A percentile compares a stretch with the other conserved stretches of the same genome.
Evolutionary conservation across 345 rosid genomes (phyloP).

Genomic region (Melaleuca alternifolia): DNA sequence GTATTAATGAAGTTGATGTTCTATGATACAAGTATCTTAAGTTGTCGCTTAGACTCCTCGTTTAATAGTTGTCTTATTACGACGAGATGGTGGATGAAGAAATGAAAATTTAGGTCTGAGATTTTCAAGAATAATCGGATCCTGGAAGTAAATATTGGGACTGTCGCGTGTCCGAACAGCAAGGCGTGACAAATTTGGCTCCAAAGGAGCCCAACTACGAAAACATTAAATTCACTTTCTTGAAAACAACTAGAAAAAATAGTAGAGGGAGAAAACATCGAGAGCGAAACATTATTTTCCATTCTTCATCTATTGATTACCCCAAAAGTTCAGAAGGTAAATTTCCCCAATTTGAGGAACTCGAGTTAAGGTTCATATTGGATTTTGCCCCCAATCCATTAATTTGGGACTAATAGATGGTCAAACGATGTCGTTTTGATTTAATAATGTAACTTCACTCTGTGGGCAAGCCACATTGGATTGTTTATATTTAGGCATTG

Average conservation of each 20-base stretch:
- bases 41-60: too few species aligned
- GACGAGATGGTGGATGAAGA: too few species aligned
- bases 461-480: fast-evolving
- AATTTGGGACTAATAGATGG: too few species aligned
- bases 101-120: too few species aligned
- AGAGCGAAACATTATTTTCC: background rate
- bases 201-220: background rate
- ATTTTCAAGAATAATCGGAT: too few species aligned
- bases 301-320: too few species aligned
- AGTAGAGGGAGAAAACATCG: background rate
- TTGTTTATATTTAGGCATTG: fast-evolving
- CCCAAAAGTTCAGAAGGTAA: background rate
- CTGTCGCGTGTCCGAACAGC: too few species aligned
- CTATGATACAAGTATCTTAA: too few species aligned
- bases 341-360: background rate
- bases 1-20: too few species aligned
- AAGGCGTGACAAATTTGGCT: too few species aligned
- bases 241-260: background rate
- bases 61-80: too few species aligned
- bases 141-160: too few species aligned
- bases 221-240: background rate
- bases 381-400: background rate
- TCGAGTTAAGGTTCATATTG: background rate
- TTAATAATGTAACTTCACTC: background rate
- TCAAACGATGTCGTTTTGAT: background rate